A percentile compares a stretch with the other conserved stretches of the same genome.
phyloP scores from a whole-genome alignment of 1,284 basidiomycete species.

The Fomitopsis betulina region DNA sequence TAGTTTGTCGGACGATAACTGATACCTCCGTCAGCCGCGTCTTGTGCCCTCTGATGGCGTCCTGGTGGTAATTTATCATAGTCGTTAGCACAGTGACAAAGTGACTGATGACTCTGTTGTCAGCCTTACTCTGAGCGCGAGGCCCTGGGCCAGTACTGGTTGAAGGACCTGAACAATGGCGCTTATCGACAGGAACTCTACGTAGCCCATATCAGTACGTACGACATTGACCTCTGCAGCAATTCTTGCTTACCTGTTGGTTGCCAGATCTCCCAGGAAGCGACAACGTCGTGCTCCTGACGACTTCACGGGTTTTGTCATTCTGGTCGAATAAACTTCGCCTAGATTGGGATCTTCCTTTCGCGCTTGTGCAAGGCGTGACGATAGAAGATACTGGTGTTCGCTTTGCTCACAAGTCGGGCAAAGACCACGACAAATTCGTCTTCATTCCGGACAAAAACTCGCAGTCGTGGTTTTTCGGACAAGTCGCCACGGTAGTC shows the following conservation, averaged over 20 bases:
- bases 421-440: constrained; percentile 69
- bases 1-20: background rate
- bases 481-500: constrained; percentile 67
- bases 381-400: constrained; percentile 89
- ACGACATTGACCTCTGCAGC: background rate
- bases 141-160: constrained; percentile 95
- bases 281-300: constrained; percentile 84
- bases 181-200: constrained; percentile 82
- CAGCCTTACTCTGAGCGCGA: constrained; percentile 88
- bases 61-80: constrained; percentile 55
- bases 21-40: constrained; percentile 54
- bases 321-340: constrained; percentile 85
- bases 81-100: background rate
- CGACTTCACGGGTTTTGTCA: constrained; percentile 73
- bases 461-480: constrained; percentile 76
- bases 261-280: constrained; percentile 68
- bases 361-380: constrained; percentile 84
- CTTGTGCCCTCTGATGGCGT: constrained; percentile 86
- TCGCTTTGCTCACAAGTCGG: constrained; percentile 72
- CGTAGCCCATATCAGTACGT: constrained; percentile 85
- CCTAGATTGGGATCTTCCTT: constrained; percentile 90
- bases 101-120: background rate
- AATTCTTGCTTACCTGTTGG: background rate
- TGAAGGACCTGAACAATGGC: constrained; percentile 89
- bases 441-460: constrained; percentile 71